Conservation (phyloP, 2,329 filamentous ascomycete species). For the Cordyceps fumosorosea region DNA sequence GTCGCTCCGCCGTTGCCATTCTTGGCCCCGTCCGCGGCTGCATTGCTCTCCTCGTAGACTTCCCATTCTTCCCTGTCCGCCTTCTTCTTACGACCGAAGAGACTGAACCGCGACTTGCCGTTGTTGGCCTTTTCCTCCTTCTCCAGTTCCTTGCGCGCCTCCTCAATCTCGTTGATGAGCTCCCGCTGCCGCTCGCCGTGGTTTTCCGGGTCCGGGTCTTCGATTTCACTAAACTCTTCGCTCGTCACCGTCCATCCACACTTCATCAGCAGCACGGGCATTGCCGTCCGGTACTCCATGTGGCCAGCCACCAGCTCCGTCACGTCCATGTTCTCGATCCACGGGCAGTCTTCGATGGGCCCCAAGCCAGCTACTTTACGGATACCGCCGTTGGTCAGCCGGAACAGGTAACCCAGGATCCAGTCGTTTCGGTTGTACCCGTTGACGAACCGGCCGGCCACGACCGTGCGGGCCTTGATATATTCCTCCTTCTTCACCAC, state of each 20-base stretch:
- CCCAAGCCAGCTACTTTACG: constrained; percentile 80
- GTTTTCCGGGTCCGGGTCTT: constrained; percentile 93
- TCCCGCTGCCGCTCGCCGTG: constrained; percentile 82
- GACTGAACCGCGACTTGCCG: constrained; percentile 52
- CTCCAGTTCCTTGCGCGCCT: constrained; percentile 81
- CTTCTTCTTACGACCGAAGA: constrained; percentile 80
- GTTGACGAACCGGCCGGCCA: constrained; percentile 89
- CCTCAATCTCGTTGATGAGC: constrained; percentile 93
- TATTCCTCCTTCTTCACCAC: constrained; percentile 92
- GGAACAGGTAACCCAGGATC: constrained; percentile 95
- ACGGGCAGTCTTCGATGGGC: constrained; percentile 66
- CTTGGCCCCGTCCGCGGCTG: constrained; percentile 31
- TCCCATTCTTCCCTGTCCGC: constrained; percentile 85
- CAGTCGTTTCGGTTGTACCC: constrained; percentile 93
- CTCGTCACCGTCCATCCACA: constrained; percentile 88
- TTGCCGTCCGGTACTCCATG: constrained; percentile 92
- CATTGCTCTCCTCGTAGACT: constrained; percentile 68
- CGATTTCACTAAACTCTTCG: constrained; percentile 93
- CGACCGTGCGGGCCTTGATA: constrained; percentile 69
- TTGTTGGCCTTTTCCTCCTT: constrained; percentile 61
- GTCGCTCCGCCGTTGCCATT: constrained; percentile 11
- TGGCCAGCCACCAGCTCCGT: constrained; percentile 82
- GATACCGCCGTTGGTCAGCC: constrained; percentile 86
- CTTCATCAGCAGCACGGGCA: constrained; percentile 79
- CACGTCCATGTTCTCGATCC: constrained; percentile 83